Conservation (phyloP, 352 stramenopile species). For the Chrysophaeum taylorii region DNA sequence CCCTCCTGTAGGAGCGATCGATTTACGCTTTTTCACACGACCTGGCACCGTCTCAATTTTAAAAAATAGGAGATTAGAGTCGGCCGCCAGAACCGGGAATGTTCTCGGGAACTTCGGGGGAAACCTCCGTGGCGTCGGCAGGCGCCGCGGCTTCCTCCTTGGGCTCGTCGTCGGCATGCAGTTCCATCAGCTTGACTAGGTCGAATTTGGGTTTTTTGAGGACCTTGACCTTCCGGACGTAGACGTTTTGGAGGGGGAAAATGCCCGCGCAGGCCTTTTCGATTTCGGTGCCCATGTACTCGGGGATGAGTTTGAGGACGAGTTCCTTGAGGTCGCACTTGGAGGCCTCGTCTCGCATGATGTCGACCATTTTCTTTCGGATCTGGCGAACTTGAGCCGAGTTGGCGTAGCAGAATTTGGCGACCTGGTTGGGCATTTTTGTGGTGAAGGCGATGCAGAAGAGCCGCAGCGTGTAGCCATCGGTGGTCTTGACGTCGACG, state of each 20-base stretch:
- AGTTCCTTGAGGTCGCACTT: constrained; percentile 97
- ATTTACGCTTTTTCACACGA: too few relatives aligned
- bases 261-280: constrained; percentile 90
- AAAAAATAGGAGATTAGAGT: too few relatives aligned
- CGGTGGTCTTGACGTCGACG: constrained; percentile 97
- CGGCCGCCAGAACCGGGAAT: too few relatives aligned
- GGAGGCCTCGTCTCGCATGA: constrained; percentile 91
- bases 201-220: constrained; percentile 99
- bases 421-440: constrained; percentile 95
- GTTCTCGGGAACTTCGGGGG: too few relatives aligned
- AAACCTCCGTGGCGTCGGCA: too few relatives aligned
- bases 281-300: constrained; percentile 96
- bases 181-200: constrained; percentile 98
- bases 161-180: constrained; percentile 79
- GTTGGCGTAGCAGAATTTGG: constrained; percentile 98
- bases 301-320: constrained; percentile 96
- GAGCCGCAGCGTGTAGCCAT: constrained; percentile 96
- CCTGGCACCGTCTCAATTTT: too few relatives aligned
- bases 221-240: constrained; percentile 99
- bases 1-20: too few relatives aligned
- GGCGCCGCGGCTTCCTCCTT: constrained; percentile 43
- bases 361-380: constrained; percentile 95
- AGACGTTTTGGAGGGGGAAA: constrained; percentile 98
- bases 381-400: constrained; percentile 89
- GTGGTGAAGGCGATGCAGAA: constrained; percentile 99